phyloP scores from a whole-genome alignment of 2,329 filamentous ascomycete genomes.

The Plenodomus biglobosus region DNA sequence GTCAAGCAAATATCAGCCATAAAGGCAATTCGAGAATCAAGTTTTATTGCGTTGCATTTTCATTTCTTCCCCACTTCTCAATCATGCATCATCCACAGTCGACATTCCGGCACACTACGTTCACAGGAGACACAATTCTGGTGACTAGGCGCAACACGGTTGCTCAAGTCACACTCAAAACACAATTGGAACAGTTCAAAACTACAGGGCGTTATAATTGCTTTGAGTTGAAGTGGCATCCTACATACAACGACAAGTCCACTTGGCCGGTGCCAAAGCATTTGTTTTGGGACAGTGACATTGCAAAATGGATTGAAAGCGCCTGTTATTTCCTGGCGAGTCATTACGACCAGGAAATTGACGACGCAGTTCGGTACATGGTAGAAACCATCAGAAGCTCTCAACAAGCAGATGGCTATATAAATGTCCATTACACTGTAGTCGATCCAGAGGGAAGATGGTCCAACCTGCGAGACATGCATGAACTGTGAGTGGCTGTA shows the following conservation, averaged over 20 bases:
- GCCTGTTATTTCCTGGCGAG: conserved; percentile 59
- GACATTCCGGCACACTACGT: conserved; percentile 9
- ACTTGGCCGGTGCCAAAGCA: conserved; percentile 61
- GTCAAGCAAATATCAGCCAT: no score
- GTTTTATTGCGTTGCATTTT: neutral
- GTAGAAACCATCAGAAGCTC: conserved; percentile 60
- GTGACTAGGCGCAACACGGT: conserved; percentile 11
- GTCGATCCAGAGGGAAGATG: conserved; percentile 59
- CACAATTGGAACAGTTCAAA: conserved; percentile 13
- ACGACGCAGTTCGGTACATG: conserved; percentile 57
- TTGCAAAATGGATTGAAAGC: conserved; percentile 65
- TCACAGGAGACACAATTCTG: conserved; percentile 9
- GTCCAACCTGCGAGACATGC: conserved; percentile 62
- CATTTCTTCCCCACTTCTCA: neutral
- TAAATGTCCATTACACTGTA: conserved; percentile 65
- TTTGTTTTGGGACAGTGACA: conserved; percentile 61
- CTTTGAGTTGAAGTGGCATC: conserved; percentile 61
- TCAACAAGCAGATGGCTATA: conserved; percentile 62
- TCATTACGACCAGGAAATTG: conserved; percentile 50
- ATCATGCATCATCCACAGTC: conserved; percentile 8
- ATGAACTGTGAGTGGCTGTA: conserved; percentile 51
- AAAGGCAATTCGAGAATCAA: neutral
- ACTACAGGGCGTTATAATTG: conserved; percentile 47
- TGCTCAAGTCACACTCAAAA: conserved; percentile 7
- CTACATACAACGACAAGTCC: conserved; percentile 54